Base-by-base conservation (phyloP, 192 early-diverging fungal genomes). In the Allomyces macrogynus region DNA sequence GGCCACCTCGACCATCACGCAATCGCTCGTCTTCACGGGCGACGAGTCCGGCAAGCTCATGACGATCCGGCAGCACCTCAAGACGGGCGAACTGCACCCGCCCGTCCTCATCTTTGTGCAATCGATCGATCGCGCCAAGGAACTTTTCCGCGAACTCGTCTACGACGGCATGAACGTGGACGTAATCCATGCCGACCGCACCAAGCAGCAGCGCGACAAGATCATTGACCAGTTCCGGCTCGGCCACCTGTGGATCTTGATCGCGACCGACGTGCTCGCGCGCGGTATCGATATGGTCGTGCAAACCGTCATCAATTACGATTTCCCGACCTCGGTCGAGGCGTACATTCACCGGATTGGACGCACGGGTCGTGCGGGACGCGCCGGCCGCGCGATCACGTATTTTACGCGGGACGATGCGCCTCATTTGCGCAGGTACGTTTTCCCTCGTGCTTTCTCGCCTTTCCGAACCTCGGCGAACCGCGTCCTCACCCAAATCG, bases 201-300 rank as follows among this genome's bases (percentile, higher is more conserved):
- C 93, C 43, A 88, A 95, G 72, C 80, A 84, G 26, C 93, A 93
- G 79, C 81, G 95, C 71, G 93, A 99, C 74, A 76, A 77, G 60
- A 87, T 93, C 44, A 84, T 99, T 40, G 80, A 89, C 64, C 83
- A 87, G 61, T 97, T 99, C 79, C 81, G 92, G 20, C 67, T 76
- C 11, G 94, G 96, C 40, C 86, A 88, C 68, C 84, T 93, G 20
- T 96, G 93, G 92, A 88, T 96, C 26, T 76, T 99, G 57, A 96
- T 99, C 64, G 83, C 92, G 40, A 97, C 96, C 3, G 94, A 99
- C 67, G 73, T 99, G 61, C 92, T 97, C 89, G 87, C 92, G 9
- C 88, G 96, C 72, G 96, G 96, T 81, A 88, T 99, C 70, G 94
- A 99, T 78, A 96, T 99, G 75, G 92, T 90, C 22, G 93, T 99